Conservation (phyloP, 352 stramenopile species). For the Phytophthora pinifolia region DNA sequence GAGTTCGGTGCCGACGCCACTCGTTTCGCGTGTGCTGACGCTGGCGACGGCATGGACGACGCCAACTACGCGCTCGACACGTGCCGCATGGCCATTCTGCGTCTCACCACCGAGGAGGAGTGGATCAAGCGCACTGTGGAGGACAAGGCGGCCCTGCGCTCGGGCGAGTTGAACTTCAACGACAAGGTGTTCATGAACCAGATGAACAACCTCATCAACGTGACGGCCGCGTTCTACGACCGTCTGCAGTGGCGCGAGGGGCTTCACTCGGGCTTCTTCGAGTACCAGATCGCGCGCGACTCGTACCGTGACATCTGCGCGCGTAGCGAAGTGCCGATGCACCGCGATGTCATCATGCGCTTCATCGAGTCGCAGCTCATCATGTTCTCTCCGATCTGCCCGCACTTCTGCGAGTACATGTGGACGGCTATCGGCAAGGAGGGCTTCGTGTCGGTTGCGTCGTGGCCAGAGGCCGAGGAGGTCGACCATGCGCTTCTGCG, state of each 20-base stretch:
- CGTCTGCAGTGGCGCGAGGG: constrained; percentile 96
- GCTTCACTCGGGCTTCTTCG: constrained; percentile 98
- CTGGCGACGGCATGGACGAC: constrained; percentile 98
- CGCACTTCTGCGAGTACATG: constrained; percentile 94
- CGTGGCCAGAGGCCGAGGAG: constrained; percentile 84
- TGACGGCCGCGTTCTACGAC: constrained; percentile 88
- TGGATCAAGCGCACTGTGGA: constrained; percentile 95
- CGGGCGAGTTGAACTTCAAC: constrained; percentile 86
- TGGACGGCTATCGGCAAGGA: constrained; percentile 93
- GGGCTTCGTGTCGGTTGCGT: constrained; percentile 89
- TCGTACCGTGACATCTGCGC: constrained; percentile 97
- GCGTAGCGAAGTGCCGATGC: constrained; percentile 85
- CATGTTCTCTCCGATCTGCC: constrained; percentile 95
- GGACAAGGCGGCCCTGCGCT: constrained; percentile 85
- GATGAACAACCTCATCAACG: constrained; percentile 95
- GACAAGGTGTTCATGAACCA: constrained; percentile 97
- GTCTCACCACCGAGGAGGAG: constrained; percentile 96
- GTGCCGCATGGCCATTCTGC: constrained; percentile 97
- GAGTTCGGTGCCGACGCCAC: constrained; percentile 96
- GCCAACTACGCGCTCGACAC: constrained; percentile 98
- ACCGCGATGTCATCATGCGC: constrained; percentile 90
- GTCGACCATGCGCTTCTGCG: constrained; percentile 93
- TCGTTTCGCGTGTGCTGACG: constrained; percentile 98
- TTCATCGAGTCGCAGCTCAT: constrained; percentile 95
- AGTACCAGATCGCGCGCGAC: constrained; percentile 98